phyloP scores from a whole-genome alignment of 768 basidiomycete species.

The Coprinopsis marcescibilis region DNA sequence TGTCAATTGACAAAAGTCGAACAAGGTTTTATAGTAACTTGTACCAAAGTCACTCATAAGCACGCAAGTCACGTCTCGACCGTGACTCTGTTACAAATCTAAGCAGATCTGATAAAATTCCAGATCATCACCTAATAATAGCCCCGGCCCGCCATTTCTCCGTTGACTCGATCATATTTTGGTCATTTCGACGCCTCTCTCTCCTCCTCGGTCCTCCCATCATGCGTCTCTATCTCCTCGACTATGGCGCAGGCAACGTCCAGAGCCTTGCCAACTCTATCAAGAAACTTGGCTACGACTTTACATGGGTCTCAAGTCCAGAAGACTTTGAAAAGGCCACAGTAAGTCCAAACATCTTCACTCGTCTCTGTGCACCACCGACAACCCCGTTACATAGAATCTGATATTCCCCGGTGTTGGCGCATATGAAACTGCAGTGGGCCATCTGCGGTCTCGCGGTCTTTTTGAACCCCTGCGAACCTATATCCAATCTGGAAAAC shows the following conservation, averaged over 20 bases:
- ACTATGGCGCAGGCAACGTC: constrained; percentile 96
- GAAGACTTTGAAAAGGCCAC: constrained; percentile 84
- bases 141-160: not conserved
- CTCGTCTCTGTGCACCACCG: constrained; percentile 10
- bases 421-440: constrained; percentile 83
- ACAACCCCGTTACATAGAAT: constrained; percentile 44
- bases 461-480: constrained; percentile 73
- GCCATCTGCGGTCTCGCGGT: constrained; percentile 64
- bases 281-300: constrained; percentile 73
- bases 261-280: constrained; percentile 92
- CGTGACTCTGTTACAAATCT: constrained; percentile 2
- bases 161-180: constrained; percentile 14
- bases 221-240: constrained; percentile 74
- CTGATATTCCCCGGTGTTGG: constrained; percentile 98
- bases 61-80: constrained; percentile 13
- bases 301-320: constrained; percentile 80
- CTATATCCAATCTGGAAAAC: constrained; percentile 83
- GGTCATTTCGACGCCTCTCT: too few species aligned
- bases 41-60: constrained; percentile 15
- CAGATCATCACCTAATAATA: constrained; percentile 8
- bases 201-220: constrained; percentile 17
- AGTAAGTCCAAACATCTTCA: constrained; percentile 47
- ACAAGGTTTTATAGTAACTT: constrained; percentile 13
- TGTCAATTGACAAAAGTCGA: not conserved
- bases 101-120: not conserved